Conservation (phyloP, 768 basidiomycete genomes). For the Boletus reticulatus region DNA sequence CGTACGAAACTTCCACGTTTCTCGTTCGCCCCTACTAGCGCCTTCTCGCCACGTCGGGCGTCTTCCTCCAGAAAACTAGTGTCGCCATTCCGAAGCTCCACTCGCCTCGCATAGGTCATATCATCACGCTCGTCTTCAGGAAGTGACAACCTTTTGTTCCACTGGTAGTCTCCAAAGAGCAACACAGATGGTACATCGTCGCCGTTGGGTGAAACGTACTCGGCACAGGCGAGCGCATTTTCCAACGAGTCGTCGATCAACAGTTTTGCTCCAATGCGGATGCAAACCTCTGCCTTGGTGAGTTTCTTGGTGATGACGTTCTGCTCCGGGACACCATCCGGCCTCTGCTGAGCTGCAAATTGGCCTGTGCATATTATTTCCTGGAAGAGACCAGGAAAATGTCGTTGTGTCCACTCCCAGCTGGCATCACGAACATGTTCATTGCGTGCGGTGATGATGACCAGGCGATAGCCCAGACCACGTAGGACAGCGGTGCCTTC, state of each 20-base stretch:
- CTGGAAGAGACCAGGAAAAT: slow-evolving; percentile 64
- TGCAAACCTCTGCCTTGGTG: slow-evolving; percentile 72
- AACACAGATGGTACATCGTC: slow-evolving; percentile 49
- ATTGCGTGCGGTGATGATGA: slow-evolving; percentile 75
- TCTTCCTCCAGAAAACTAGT: slow-evolving; percentile 59
- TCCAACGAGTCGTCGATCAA: slow-evolving; percentile 82
- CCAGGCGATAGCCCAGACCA: slow-evolving; percentile 62
- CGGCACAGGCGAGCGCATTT: slow-evolving; percentile 64
- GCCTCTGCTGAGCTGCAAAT: slow-evolving; percentile 50
- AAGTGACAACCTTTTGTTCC: slow-evolving; percentile 62
- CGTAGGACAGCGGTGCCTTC: slow-evolving; percentile 56
- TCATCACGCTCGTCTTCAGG: slow-evolving; percentile 46
- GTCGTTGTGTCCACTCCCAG: slow-evolving; percentile 62
- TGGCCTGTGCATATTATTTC: slow-evolving; percentile 72
- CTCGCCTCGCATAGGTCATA: slow-evolving; percentile 51
- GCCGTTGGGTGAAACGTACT: slow-evolving; percentile 16
- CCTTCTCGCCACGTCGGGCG: slow-evolving; percentile 26
- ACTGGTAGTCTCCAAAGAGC: slow-evolving; percentile 74
- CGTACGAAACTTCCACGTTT: slow-evolving; percentile 42
- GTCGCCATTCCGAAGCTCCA: slow-evolving; percentile 43
- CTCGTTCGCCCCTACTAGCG: slow-evolving; percentile 41
- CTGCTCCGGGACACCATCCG: slow-evolving; percentile 17
- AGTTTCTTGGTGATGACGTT: slow-evolving; percentile 49
- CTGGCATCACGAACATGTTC: slow-evolving; percentile 53
- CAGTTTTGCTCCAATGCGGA: slow-evolving; percentile 57